Conservation (phyloP, 768 basidiomycete genomes). For the Suillus alpinus region DNA sequence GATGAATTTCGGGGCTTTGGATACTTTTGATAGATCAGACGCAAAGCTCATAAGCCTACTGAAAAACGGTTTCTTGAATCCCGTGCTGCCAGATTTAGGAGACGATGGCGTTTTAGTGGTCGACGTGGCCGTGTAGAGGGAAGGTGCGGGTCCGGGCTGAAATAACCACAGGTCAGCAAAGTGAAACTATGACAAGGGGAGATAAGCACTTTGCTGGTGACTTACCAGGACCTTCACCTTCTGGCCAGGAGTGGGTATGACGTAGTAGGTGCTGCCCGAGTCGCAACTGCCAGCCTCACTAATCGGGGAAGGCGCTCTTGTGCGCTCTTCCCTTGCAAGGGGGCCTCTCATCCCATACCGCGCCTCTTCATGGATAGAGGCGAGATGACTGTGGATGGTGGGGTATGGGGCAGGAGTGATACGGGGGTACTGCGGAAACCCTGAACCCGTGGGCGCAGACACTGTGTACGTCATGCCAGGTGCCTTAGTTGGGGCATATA, state of each 20-base stretch:
- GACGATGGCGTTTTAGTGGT: slow-evolving; percentile 56
- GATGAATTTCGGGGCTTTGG: slow-evolving; percentile 6
- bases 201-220: slow-evolving; percentile 15
- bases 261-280: slow-evolving; percentile 73
- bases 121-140: slow-evolving; percentile 57
- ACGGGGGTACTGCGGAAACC: slow-evolving; percentile 38
- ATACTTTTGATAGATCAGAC: slow-evolving; percentile 36
- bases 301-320: slow-evolving; percentile 36
- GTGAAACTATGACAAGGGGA: slow-evolving; percentile 17
- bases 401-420: slow-evolving; percentile 42
- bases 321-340: slow-evolving; percentile 22
- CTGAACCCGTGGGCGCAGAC: slow-evolving; percentile 49
- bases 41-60: slow-evolving; percentile 56
- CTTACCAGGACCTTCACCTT: slow-evolving; percentile 75
- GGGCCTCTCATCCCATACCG: slow-evolving; percentile 28
- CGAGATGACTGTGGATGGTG: slow-evolving; percentile 34
- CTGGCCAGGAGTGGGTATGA: slow-evolving; percentile 67
- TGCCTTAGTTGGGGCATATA: slow-evolving; percentile 51
- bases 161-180: slow-evolving; percentile 29
- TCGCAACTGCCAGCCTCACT: slow-evolving; percentile 45
- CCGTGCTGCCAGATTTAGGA: slow-evolving; percentile 36
- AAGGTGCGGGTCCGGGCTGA: slow-evolving; percentile 44
- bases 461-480: slow-evolving; percentile 70
- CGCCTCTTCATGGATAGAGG: slow-evolving; percentile 38
- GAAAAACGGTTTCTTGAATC: slow-evolving; percentile 56